These are phyloP conservation scores for Colletotrichum sp. DNA, from an alignment of 2,329 filamentous ascomycete genomes.

Conservation along the genomic window DNA sequence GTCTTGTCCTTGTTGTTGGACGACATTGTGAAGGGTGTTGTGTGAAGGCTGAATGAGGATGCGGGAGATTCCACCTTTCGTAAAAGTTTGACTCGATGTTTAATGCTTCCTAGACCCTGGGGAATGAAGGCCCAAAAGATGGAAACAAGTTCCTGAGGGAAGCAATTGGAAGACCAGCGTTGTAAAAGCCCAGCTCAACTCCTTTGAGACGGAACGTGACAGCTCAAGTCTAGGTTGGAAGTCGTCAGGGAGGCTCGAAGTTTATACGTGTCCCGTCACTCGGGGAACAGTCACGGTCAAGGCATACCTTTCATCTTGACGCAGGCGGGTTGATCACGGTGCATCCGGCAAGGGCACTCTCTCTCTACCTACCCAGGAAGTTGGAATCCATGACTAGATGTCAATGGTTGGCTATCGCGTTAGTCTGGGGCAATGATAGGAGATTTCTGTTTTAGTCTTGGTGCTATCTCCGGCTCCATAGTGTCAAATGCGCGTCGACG, in stretches of 20 bases:
- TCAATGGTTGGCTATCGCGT: background rate
- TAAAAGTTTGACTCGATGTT: background rate
- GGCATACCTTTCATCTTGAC: background rate
- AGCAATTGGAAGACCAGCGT: background rate
- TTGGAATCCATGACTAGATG: background rate
- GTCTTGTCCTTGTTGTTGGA: background rate
- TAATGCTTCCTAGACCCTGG: background rate
- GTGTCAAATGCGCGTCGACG: background rate
- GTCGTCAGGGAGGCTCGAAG: background rate
- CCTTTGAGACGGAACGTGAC: background rate
- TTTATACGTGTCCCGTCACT: background rate
- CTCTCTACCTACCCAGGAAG: background rate
- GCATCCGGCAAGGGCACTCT: background rate
- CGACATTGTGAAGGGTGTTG: background rate
- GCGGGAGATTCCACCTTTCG: background rate
- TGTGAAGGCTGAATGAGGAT: background rate
- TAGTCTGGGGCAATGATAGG: background rate
- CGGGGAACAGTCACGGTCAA: background rate
- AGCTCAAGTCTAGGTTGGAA: background rate
- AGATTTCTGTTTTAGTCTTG: background rate
- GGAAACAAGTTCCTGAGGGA: background rate
- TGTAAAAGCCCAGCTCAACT: background rate
- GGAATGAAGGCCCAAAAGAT: background rate
- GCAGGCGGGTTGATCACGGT: background rate
- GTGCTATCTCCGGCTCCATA: background rate